phyloP scores from a whole-genome alignment of 2,329 filamentous ascomycete species.

The Aspergillus fischeri region DNA sequence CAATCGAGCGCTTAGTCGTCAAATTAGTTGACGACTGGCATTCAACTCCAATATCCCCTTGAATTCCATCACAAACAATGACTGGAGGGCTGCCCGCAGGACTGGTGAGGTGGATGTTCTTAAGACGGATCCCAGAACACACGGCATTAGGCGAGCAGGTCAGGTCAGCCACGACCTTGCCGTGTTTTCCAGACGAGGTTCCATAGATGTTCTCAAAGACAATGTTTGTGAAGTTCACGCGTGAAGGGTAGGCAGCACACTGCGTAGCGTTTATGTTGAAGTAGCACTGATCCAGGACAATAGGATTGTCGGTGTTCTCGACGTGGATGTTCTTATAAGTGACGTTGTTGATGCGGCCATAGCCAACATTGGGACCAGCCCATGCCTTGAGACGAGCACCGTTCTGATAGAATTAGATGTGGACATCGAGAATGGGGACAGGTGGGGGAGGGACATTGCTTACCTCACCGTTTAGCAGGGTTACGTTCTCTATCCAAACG shows the following conservation, averaged over 20 bases:
- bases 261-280: slow-evolving; percentile 53
- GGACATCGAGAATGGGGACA: background rate
- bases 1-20: background rate
- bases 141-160: slow-evolving; percentile 56
- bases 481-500: slow-evolving; percentile 57
- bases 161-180: slow-evolving; percentile 52
- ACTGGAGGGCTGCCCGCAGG: slow-evolving; percentile 43
- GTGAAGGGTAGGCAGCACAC: slow-evolving; percentile 52
- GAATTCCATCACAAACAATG: slow-evolving; percentile 50
- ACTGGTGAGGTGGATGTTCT: slow-evolving; percentile 52
- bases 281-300: slow-evolving; percentile 61
- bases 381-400: slow-evolving; percentile 59
- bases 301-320: slow-evolving; percentile 54
- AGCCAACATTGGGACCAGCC: slow-evolving; percentile 55
- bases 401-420: slow-evolving; percentile 38
- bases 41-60: slow-evolving; percentile 38
- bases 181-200: slow-evolving; percentile 53
- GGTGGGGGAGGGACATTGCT: background rate
- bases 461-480: slow-evolving; percentile 49
- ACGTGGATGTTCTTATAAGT: slow-evolving; percentile 60
- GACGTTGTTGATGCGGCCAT: slow-evolving; percentile 59
- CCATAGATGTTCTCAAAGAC: slow-evolving; percentile 57
- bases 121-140: slow-evolving; percentile 53
- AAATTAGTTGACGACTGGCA: slow-evolving; percentile 25
- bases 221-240: slow-evolving; percentile 57